phyloP scores from a whole-genome alignment of 257 asterid genomes.

The Vinca minor region DNA sequence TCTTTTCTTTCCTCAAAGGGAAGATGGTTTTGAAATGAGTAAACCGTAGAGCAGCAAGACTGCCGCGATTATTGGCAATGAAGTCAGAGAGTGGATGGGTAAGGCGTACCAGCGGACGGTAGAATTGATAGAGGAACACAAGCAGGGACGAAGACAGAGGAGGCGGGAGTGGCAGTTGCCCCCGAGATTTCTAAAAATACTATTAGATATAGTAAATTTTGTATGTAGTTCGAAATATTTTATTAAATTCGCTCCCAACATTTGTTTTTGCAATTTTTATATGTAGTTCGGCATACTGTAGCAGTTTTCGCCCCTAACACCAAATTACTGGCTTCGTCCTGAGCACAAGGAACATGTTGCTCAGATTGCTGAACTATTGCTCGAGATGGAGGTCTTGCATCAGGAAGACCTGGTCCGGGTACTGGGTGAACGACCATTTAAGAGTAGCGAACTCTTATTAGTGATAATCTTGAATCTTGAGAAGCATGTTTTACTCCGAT shows the following conservation, averaged over 20 bases:
- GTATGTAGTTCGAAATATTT: too few species aligned
- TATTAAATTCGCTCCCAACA: too few species aligned
- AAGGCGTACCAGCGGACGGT: slow-evolving; percentile 60
- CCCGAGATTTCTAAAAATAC: too few species aligned
- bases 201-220: too few species aligned
- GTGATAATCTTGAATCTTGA: too few species aligned
- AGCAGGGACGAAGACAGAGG: too few species aligned
- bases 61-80: slow-evolving; percentile 64
- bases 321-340: too few species aligned
- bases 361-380: slow-evolving; percentile 59
- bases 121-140: slow-evolving; percentile 63
- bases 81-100: slow-evolving; percentile 67
- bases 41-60: slow-evolving; percentile 89
- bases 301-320: too few species aligned
- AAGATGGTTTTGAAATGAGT: slow-evolving; percentile 34
- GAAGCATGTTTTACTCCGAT: too few species aligned
- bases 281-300: too few species aligned
- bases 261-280: too few species aligned
- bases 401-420: slow-evolving; percentile 66
- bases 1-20: slow-evolving; percentile 65
- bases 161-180: too few species aligned
- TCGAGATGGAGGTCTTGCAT: slow-evolving; percentile 77
- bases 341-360: slow-evolving; percentile 65
- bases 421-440: slow-evolving; percentile 69
- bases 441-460: slow-evolving; percentile 45